A percentile compares a stretch with the other conserved stretches of the same genome.
phyloP scores from a whole-genome alignment of 768 basidiomycete species.

The Mycena belliarum region DNA sequence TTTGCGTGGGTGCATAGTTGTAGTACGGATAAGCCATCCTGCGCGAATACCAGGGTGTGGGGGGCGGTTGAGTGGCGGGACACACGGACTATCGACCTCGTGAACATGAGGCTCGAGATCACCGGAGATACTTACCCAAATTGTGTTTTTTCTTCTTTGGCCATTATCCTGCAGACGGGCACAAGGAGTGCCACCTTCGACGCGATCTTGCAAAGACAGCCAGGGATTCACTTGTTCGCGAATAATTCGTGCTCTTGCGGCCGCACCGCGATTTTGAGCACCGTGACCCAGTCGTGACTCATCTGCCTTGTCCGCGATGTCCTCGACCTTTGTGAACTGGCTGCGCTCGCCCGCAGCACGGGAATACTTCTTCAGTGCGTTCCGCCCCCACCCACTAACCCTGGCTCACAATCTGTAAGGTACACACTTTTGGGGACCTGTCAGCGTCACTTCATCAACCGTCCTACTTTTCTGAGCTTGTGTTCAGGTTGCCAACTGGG shows the following conservation, averaged over 20 bases:
- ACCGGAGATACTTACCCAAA: neutral
- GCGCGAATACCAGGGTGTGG: constrained; percentile 6
- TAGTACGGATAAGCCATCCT: constrained; percentile 21
- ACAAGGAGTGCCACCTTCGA: no score
- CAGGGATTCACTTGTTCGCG: no score
- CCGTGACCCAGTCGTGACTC: neutral
- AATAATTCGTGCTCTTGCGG: no score
- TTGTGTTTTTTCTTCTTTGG: neutral
- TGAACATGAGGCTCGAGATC: constrained; percentile 19
- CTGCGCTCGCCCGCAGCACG: constrained; percentile 87
- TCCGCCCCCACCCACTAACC: constrained; percentile 1
- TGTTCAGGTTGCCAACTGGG: constrained; percentile 93
- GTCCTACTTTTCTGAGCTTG: constrained; percentile 13
- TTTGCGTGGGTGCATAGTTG: constrained; percentile 16
- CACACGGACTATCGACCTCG: constrained; percentile 6
- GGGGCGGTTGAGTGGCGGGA: constrained; percentile 1
- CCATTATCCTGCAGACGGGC: neutral
- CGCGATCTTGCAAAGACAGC: no score
- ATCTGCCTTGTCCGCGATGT: no score
- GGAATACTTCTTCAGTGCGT: constrained; percentile 95
- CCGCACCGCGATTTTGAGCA: no score
- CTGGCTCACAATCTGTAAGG: constrained; percentile 45
- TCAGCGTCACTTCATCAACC: constrained; percentile 43
- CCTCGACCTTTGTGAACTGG: constrained; percentile 88
- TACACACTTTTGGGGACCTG: constrained; percentile 98